Evolutionary conservation across 805 yeast genomes (phyloP), one percentile per base, ranked within the genome.

Genomic region (Nematodospora valgi): DNA sequence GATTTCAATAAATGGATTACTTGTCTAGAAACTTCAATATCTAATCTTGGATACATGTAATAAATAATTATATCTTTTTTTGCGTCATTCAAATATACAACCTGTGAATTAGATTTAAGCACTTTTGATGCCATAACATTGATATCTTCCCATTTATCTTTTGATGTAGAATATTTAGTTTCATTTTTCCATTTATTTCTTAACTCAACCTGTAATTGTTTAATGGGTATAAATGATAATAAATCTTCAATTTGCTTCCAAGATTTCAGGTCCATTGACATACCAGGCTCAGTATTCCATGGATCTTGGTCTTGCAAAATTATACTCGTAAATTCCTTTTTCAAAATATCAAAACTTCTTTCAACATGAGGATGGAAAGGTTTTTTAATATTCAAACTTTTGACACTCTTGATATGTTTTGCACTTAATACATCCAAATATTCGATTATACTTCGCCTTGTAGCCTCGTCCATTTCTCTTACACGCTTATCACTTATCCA

Each of bases 401-500:
- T 74, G 44, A 73, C 70, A 20, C 74, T 76, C 31, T 44, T 48
- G 23, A 45, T 50, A 13, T 30, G 6, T 23, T 42, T 48, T 37
- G 56, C 63, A 44, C 69, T 70, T 52, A 86, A 65, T 1, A 89
- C 81, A 47, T 86, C 91, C 55, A 93, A 58, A 55, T 93, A 93
- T 46, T 86, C 89, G 21, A 89, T 81, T 9, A 93, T 74, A 3
- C 95, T 78, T 48, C 82, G 71, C 50, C 98, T 75, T 41, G 78
- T 76, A 4, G 66, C 50, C 56, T 93, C 98, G 43, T 77, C 83
- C 42, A 93, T 59, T 2, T 56, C 49, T 38, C 97, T 66, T 1
- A 97, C 96, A 31, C 89, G 66, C 37, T 73, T 61, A 55, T 93
- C 98, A 59, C 95, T 85, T 16, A 93, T 73, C 98, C 98, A 93